Evolutionary conservation across 805 yeast species (phyloP).

Genomic region (Yamadazyma insecticola): DNA sequence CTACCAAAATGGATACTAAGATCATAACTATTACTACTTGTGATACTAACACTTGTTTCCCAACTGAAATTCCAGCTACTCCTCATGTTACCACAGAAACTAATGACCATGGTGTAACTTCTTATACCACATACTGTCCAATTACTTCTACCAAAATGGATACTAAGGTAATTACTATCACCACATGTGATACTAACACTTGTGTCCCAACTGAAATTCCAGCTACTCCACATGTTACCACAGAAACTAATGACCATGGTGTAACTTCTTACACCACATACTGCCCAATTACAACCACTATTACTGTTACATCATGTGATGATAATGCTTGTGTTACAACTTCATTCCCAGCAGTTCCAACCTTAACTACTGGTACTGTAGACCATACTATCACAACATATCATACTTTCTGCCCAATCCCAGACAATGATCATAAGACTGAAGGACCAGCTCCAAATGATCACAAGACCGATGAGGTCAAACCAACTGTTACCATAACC

Average conservation of each 20-base stretch:
- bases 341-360: too few species aligned
- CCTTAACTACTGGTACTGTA: conserved; percentile 19
- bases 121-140: conserved; percentile 38
- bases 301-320: too few species aligned
- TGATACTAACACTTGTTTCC: conserved; percentile 24
- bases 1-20: conserved; percentile 5
- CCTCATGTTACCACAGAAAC: conserved; percentile 22
- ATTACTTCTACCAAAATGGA: conserved; percentile 7
- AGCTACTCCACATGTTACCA: too few species aligned
- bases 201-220: too few species aligned
- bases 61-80: conserved; percentile 25
- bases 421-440: too few species aligned
- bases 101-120: conserved; percentile 17
- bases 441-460: conserved; percentile 5
- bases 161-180: too few species aligned
- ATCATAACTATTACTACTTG: conserved; percentile 34
- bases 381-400: conserved; percentile 17
- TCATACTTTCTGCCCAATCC: too few species aligned
- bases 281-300: conserved; percentile 21
- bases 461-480: conserved; percentile 13
- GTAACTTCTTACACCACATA: conserved; percentile 27
- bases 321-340: conserved; percentile 15
- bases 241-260: conserved; percentile 16
- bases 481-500: conserved; percentile 16
- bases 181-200: conserved; percentile 17